Conservation (phyloP, 2,329 filamentous ascomycete species). For the Cytospora schulzeri region DNA sequence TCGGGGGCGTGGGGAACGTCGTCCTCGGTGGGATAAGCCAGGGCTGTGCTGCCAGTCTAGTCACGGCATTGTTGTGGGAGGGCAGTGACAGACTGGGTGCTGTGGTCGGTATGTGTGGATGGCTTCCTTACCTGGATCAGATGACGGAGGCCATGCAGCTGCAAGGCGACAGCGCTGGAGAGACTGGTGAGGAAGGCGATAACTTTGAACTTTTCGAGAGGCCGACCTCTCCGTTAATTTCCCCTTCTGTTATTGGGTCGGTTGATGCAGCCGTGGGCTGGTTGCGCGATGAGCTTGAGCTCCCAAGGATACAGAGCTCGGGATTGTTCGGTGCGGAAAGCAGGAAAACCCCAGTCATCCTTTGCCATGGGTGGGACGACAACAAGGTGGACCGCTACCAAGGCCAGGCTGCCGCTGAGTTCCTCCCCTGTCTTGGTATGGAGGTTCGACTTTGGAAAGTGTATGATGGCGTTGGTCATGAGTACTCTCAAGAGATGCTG, state of each 20-base stretch:
- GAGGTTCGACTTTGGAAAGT: conserved; percentile 38
- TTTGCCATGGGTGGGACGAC: conserved; percentile 49
- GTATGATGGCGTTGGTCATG: conserved; percentile 48
- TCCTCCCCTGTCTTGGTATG: conserved; percentile 40
- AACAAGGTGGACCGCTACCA: conserved; percentile 43
- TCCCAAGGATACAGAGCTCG: conserved; percentile 1
- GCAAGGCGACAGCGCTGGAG: not conserved
- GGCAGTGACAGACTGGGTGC: conserved; percentile 40
- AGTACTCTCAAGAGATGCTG: conserved; percentile 47
- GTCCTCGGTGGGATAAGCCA: conserved; percentile 56
- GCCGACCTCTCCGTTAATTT: conserved; percentile 2
- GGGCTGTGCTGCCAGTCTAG: conserved; percentile 51
- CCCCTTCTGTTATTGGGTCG: not conserved
- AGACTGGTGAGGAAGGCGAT: conserved; percentile 9
- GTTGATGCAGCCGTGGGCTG: conserved; percentile 23
- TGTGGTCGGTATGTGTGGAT: conserved; percentile 48
- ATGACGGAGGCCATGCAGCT: conserved; percentile 33
- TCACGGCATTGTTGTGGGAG: conserved; percentile 47
- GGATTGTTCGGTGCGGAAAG: not conserved
- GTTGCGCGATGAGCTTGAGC: conserved; percentile 31
- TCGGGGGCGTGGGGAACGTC: conserved; percentile 44
- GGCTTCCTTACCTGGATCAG: conserved; percentile 44
- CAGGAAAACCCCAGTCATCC: conserved; percentile 44
- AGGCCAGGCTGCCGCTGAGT: conserved; percentile 38
- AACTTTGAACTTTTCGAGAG: conserved; percentile 27